Base-by-base conservation (phyloP, 805 yeast genomes). In the Nakazawaea pomicola region DNA sequence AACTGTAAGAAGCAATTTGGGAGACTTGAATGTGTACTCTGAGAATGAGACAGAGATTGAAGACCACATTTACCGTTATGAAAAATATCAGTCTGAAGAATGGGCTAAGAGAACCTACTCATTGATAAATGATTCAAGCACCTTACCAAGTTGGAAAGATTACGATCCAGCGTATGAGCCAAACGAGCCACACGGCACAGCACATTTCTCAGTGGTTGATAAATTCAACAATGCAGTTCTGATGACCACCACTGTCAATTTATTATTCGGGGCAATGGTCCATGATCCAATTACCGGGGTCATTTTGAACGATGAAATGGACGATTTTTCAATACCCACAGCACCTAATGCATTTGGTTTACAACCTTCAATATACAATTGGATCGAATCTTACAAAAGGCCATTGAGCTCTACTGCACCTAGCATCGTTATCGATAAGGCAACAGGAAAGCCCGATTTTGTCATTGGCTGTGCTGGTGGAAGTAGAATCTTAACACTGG, bases 391-490 rank as follows among this genome's bases (percentile, higher is more conserved):
- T 0, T 71, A 62, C 45, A 84, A 82, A 51, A 68, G 98, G 46
- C 98, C 99, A 2, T 65, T 91, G 32, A 83, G 95, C 4, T 86
- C 95, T 2, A 76, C 83, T 25, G 74, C 86, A 0, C 97, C 97
- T 3, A 74, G 87, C 0, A 78, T 91, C 23, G 62, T 86, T 1
- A 64, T 76, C 15, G 55, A 65, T 38, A 52, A 58, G 6, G 52
- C 61, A 8, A 54, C 54, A 1, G 72, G 74, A 4, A 50, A 55
- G 7, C 78, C 83, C 0, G 89, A 82, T 49, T 56, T 85, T 19
- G 75, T 83, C 4, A 72, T 91, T 44, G 98, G 97, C 0, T 93
- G 96, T 0, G 95, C 97, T 1, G 99, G 99, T 8, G 98, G 98
- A 0, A 82, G 93, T 6, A 67, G 93, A 41, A 91, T 91, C 38